Conservation (phyloP, 2,329 filamentous ascomycete genomes). For the Aspergillus neotritici region DNA sequence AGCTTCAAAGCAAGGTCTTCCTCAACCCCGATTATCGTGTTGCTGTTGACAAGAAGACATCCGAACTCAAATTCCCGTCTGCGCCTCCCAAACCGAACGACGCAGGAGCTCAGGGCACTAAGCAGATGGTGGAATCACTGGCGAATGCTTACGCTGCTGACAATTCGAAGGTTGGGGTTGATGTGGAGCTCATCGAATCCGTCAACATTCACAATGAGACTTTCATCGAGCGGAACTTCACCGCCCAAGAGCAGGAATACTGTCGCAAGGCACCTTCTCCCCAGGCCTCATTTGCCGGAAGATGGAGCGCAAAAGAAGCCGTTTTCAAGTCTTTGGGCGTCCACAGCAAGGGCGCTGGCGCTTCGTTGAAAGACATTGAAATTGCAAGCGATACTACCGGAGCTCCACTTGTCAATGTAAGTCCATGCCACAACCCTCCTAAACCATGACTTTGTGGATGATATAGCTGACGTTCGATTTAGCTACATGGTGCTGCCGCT, state of each 20-base stretch:
- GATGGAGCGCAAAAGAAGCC: constrained; percentile 96
- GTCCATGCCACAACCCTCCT: constrained; percentile 32
- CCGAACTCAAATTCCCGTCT: constrained; percentile 66
- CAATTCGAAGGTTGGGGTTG: constrained; percentile 81
- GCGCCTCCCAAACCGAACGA: constrained; percentile 61
- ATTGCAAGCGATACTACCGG: constrained; percentile 75
- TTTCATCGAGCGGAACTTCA: constrained; percentile 94
- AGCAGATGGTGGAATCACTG: constrained; percentile 70
- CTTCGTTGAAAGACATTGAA: constrained; percentile 90
- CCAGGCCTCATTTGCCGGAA: constrained; percentile 85
- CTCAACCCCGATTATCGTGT: constrained; percentile 92
- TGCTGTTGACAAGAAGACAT: constrained; percentile 75
- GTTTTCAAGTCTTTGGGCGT: constrained; percentile 97
- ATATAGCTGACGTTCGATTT: constrained; percentile 28
- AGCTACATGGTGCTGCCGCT: constrained; percentile 84
- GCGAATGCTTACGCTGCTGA: constrained; percentile 57
- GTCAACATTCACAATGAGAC: constrained; percentile 93
- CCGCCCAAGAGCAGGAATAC: constrained; percentile 73
- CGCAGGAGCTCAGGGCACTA: constrained; percentile 58
- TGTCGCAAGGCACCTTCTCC: constrained; percentile 73
- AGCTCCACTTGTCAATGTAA: constrained; percentile 77
- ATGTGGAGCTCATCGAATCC: constrained; percentile 81
- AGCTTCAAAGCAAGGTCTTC: constrained; percentile 80
- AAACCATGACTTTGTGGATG: neutral
- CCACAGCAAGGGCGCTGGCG: constrained; percentile 77